Evolutionary conservation across 2,329 filamentous ascomycete genomes (phyloP), one percentile per base, ranked within the genome.

Genomic region (Aureobasidium sp.): DNA sequence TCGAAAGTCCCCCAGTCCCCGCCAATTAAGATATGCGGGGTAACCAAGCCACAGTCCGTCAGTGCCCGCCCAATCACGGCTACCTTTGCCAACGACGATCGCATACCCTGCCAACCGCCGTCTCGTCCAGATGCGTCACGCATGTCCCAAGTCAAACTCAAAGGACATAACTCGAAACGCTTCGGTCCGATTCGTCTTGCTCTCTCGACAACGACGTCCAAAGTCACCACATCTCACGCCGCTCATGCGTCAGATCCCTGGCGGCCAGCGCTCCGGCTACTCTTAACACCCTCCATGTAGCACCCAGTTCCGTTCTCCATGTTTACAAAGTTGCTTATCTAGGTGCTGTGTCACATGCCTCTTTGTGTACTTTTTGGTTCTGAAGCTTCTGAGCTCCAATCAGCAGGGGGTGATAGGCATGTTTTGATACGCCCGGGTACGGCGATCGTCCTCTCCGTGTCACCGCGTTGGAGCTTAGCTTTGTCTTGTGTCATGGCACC

Each of bases 351-450:
- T 58, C 54, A 47, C 54, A 58, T 45, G 53, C 53, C 53, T 56
- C 37, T 14, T 57, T 57, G 53, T 57, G 50, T 54, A 54, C 50
- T 54, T 54, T 54, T 54, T 54, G 50, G 50, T 31, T 22, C 50
- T 37, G 19, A 54, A 54, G 24, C 50, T 54, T 54, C 29, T 33
- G 17, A 22, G 22, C 39, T 22, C 53, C 53, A 44, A 57, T 57
- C 37, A 57, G 53, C 40, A 33, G 24, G 39, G 35, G n/a, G 19
- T 53, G 50, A 29, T 54, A 14, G 50, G 19, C 35, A 31, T 54
- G 35, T 45, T 45, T 12, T 45, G 53, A 57, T 57, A 45, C 53
- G 53, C 53, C 9, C 40, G 27, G 19, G 39, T 45, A 33, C 24
- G 53, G 45, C 22, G 53, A 57, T 57, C 53, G 6, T 57, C 53